phyloP scores from a whole-genome alignment of 345 rosid species.

The Eucalyptus lansdowneana region DNA sequence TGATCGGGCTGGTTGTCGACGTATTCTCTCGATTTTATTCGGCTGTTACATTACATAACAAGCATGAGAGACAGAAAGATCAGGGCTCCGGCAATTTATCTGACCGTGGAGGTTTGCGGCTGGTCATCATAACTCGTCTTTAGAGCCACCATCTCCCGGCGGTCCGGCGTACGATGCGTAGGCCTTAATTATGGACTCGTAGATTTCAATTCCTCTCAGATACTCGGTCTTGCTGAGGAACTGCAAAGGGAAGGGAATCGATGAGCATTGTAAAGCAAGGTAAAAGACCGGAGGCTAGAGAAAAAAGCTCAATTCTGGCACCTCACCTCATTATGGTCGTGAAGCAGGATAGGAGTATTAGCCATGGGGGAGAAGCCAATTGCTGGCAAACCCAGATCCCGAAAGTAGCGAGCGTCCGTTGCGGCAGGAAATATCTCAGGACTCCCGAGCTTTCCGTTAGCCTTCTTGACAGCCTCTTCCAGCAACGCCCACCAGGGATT shows the following conservation, averaged over 20 bases:
- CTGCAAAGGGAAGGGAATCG: conserved; percentile 24
- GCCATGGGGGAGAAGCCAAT: conserved; percentile 93
- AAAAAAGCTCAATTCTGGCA: background rate
- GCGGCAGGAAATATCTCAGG: conserved; percentile 92
- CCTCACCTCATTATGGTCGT: conserved; percentile 86
- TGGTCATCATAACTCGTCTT: conserved; percentile 52
- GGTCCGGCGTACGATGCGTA: conserved; percentile 33
- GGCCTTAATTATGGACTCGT: conserved; percentile 59
- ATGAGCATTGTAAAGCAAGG: background rate
- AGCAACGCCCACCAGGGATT: conserved; percentile 88
- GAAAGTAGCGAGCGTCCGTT: conserved; percentile 79
- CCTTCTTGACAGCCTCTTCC: conserved; percentile 65
- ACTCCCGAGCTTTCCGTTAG: conserved; percentile 50
- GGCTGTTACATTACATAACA: background rate
- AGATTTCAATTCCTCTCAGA: conserved; percentile 70
- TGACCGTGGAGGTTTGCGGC: background rate
- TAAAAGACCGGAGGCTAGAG: background rate
- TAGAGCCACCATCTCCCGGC: conserved; percentile 12
- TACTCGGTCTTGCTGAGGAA: conserved; percentile 70
- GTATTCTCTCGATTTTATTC: background rate
- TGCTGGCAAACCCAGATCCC: conserved; percentile 56
- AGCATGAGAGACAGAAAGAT: background rate
- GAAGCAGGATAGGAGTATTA: conserved; percentile 81
- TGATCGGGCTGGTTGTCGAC: background rate
- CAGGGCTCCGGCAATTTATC: background rate